Base-by-base conservation (phyloP, 1,284 basidiomycete genomes). In the Lentinula novae-zelandiae region DNA sequence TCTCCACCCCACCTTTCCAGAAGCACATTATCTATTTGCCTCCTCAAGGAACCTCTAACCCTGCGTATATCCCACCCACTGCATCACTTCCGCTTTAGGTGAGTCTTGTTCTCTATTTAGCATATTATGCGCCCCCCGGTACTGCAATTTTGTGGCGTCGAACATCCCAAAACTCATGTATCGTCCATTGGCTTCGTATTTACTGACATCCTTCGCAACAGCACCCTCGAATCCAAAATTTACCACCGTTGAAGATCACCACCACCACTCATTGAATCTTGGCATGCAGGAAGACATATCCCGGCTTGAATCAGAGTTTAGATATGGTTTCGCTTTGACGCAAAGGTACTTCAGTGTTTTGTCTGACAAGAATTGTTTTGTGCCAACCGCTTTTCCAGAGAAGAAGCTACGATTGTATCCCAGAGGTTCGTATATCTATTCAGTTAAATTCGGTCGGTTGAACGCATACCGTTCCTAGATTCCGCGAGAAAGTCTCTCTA, bases 21-120 rank as follows among this genome's bases (percentile, higher is more conserved):
- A 31, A n/a, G 2, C 38, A 53, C 15, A 27, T 36, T 27, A 52
- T 34, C 13, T 8, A 52, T 52, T 51, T 31, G 7, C 5, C 20
- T 12, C 10, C n/a, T 13, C 9, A 4, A 17, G 5, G 12, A 34
- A 15, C 13, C 5, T 20, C n/a, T 17, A 8, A 22, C n/a, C 36
- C 51, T 38, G 33, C 33, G 15, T 31, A 9, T 17, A 40, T 53
- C 36, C n/a, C 52, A 20, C 34, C 52, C 36, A 53, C 52, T 36
- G 52, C 20, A 53, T 13, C 8, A 46, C 10, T 54, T 39, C 39
- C 42, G n/a, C 53, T 42, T 42, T 54, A 27, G 39, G 53, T 54
- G 53, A 31, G 53, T 54, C 38, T 54, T 54, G 53, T 54, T 40
- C 53, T 54, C 39, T n/a, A 12, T 54, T 54, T 39, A 27, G 15